phyloP scores from a whole-genome alignment of 345 rosid genomes.

The Eucalyptus guilfoylei region DNA sequence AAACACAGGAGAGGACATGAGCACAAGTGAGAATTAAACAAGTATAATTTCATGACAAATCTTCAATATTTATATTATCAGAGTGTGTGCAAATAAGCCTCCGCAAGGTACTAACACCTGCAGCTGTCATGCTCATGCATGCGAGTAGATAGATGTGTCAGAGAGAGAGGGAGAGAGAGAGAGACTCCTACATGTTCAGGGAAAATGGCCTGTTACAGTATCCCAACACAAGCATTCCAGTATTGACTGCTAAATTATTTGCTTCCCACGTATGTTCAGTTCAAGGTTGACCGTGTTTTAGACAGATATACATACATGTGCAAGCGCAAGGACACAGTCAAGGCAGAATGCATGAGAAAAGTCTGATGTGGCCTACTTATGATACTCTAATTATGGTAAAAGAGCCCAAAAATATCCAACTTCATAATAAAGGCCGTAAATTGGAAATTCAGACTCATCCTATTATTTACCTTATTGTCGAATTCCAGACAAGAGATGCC shows the following conservation, averaged over 20 bases:
- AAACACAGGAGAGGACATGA: background rate
- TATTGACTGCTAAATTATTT: background rate
- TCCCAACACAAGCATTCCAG: background rate
- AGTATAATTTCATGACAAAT: background rate
- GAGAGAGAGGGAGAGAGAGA: background rate
- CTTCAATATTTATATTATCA: background rate
- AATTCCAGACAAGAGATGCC: conserved; percentile 68
- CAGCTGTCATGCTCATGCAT: background rate
- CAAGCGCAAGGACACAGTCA: background rate
- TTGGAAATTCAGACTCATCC: background rate
- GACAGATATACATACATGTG: background rate
- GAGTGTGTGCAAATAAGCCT: background rate
- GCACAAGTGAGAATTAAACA: background rate
- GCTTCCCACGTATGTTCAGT: background rate
- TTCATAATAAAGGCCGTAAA: background rate
- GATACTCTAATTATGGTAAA: background rate
- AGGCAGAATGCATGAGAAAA: background rate
- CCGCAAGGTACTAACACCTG: background rate
- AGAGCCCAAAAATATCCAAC: background rate
- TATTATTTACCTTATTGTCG: conserved; percentile 54
- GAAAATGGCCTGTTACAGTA: background rate
- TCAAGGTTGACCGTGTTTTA: background rate
- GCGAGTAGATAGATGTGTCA: background rate
- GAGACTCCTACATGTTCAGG: background rate
- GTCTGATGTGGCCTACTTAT: background rate